These are phyloP conservation scores for Neocallimastix lanati DNA, from an alignment of 192 early-diverging fungal genomes.

Conservation along the genomic window DNA sequence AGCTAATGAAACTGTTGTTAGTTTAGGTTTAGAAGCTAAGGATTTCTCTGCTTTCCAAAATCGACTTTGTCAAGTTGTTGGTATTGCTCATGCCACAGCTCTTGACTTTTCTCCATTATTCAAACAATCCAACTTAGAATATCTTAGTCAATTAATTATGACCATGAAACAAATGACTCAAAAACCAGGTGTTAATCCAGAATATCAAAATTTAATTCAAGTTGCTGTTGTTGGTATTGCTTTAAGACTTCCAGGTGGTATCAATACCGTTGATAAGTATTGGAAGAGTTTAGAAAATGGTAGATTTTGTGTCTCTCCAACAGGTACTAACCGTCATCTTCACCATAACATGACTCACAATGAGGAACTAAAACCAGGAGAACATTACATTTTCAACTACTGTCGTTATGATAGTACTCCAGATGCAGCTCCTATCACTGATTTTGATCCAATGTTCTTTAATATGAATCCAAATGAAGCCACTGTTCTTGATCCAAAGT, in stretches of 20 bases:
- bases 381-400: background rate
- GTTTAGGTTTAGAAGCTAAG: background rate
- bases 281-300: background rate
- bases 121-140: background rate
- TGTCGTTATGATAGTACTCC: background rate
- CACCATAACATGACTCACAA: background rate
- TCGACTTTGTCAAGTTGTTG: background rate
- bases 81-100: background rate
- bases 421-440: background rate
- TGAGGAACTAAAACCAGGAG: background rate
- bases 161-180: background rate
- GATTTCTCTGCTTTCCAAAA: background rate
- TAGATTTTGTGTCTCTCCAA: background rate
- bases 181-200: background rate
- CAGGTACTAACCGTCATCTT: background rate
- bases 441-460: conserved; percentile 12
- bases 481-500: conserved; percentile 3
- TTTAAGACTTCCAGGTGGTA: background rate
- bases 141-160: background rate
- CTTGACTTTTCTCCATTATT: background rate
- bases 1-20: background rate
- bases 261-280: background rate
- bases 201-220: background rate
- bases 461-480: conserved; percentile 10
- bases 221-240: background rate